Conservation (phyloP, 176 grass and related monocot genomes). For the Aechmea fasciata region DNA sequence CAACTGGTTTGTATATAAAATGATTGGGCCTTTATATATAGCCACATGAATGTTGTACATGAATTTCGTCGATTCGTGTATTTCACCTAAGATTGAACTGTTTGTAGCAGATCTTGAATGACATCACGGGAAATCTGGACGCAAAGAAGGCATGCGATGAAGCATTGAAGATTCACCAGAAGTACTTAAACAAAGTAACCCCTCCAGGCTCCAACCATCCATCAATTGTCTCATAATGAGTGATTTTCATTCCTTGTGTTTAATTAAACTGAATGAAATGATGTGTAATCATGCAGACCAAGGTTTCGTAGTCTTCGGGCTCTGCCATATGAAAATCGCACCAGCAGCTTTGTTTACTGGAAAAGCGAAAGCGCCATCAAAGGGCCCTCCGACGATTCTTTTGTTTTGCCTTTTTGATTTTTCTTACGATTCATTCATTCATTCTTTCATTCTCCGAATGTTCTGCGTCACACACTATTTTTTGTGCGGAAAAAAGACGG, state of each 20-base stretch:
- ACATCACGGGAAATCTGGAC: constrained; percentile 20
- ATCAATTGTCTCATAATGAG: neutral
- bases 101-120: constrained; percentile 14
- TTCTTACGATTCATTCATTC: neutral
- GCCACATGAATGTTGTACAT: too few species aligned
- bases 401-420: neutral
- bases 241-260: neutral
- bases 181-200: constrained; percentile 15
- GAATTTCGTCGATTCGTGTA: too few species aligned
- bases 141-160: constrained; percentile 21
- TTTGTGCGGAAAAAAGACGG: too few species aligned
- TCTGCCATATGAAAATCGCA: neutral
- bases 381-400: neutral
- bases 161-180: constrained; percentile 20
- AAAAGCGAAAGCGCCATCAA: neutral
- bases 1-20: too few species aligned
- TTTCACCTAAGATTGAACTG: neutral
- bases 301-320: neutral
- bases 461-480: neutral
- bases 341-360: neutral
- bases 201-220: neutral
- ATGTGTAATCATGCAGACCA: neutral
- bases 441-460: neutral
- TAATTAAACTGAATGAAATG: neutral
- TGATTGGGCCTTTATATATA: too few species aligned